Conservation (phyloP, 1,139 yeast genomes). For the Debaryomyces robertsiae region DNA sequence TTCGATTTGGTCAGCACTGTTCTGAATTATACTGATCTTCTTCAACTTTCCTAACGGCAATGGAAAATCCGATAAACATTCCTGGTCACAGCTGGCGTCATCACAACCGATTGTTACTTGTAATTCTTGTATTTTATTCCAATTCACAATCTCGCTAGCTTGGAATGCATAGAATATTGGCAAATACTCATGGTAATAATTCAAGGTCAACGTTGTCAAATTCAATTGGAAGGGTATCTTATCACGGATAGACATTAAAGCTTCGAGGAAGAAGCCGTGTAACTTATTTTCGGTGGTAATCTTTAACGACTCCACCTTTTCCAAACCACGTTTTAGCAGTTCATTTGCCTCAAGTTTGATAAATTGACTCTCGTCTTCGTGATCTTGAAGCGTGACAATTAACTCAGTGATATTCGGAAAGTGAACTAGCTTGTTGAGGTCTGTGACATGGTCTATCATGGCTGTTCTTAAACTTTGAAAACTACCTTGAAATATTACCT, state of each 20-base stretch:
- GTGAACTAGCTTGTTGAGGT: conserved; percentile 1
- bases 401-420: conserved; percentile 13
- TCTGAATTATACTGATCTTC: conserved; percentile 44
- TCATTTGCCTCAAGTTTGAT: not conserved
- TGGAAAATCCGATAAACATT: conserved; percentile 45
- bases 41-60: conserved; percentile 24
- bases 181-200: conserved; percentile 9
- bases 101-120: conserved; percentile 35
- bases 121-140: conserved; percentile 23
- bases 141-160: conserved; percentile 16
- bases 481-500: not conserved
- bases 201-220: conserved; percentile 6
- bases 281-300: conserved; percentile 1
- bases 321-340: not conserved
- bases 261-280: conserved; percentile 6
- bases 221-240: conserved; percentile 5
- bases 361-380: not conserved
- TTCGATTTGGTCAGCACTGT: conserved; percentile 21
- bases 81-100: conserved; percentile 41
- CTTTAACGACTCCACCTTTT: not conserved
- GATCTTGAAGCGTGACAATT: conserved; percentile 6
- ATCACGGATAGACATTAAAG: conserved; percentile 9
- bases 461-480: conserved; percentile 9
- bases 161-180: conserved; percentile 4
- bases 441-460: conserved; percentile 2